Base-by-base conservation (phyloP, 371 early-diverging fungal genomes). In the Lichtheimia corymbifera region DNA sequence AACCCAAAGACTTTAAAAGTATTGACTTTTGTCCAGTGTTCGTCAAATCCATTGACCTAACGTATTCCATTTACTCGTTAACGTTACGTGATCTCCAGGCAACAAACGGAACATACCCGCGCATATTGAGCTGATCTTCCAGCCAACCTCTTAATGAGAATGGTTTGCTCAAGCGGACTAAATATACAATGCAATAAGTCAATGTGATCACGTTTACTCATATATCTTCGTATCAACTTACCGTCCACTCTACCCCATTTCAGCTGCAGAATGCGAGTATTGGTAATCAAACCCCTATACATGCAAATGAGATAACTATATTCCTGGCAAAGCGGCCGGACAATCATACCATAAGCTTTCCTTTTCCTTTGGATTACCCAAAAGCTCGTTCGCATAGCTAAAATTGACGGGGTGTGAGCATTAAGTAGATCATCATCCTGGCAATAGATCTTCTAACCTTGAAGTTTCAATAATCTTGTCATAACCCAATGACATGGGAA, bases 401-500 rank as follows among this genome's bases (percentile, higher is more conserved):
- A 18, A 41, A 7, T 6, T 18, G n/a, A 2, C 11, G 18, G 18
- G 5, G 5, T 52, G 15, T 28, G 2, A 28, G 27, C 27, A 52
- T 3, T 22, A 6, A 15, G 9, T 22, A 1, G 18, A 50, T 14
- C 5, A 0, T 28, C 6, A 52, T 24, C 15, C 1, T 1, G 44
- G 83, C 11, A 22, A 13, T 5, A 40, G n/a, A 40, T 12, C 85
- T 63, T 12, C 85, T 63, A 89, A 93, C 35, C 85, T 84, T 52
- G 85, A 88, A 0, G 93, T 93, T 64, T 95, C 95, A 58, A 95
- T 91, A 12, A 92, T 88, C 61, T 92, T 91, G 67, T 95, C 95
- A 69, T 95, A 95, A 22, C 92, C 93, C 55, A 95, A 85, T 11
- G 87, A 87, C 63, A 95, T 90, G 6, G 95, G 95, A 0, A 93